phyloP scores from a whole-genome alignment of 2,329 filamentous ascomycete genomes.

The Pezicula radicicola region DNA sequence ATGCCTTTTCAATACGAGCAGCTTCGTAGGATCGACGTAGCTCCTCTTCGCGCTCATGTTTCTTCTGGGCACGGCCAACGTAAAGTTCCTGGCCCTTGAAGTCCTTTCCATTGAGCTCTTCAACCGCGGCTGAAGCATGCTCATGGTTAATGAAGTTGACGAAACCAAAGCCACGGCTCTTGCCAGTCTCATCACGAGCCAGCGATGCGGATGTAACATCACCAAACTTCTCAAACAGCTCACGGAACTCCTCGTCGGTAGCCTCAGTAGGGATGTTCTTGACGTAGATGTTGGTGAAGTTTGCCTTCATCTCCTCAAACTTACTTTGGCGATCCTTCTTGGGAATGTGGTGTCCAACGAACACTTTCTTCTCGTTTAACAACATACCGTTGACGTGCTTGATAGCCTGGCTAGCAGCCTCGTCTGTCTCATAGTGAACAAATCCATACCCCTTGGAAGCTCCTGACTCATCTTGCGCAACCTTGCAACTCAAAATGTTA shows the following conservation, averaged over 20 bases:
- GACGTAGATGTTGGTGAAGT: conserved; percentile 99
- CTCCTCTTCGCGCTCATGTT: conserved; percentile 99
- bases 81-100: conserved; percentile 95
- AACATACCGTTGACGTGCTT: conserved; percentile 99
- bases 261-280: conserved; percentile 91
- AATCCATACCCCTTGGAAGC: conserved; percentile 99
- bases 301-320: conserved; percentile 99
- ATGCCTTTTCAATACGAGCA: conserved; percentile 95
- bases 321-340: conserved; percentile 99
- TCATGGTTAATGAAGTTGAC: conserved; percentile 96
- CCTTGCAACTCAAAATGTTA: conserved; percentile 99
- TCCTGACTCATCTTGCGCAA: conserved; percentile 93
- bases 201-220: conserved; percentile 95
- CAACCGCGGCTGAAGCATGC: conserved; percentile 79
- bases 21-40: conserved; percentile 98
- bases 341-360: conserved; percentile 97
- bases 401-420: conserved; percentile 94
- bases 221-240: conserved; percentile 87
- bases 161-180: conserved; percentile 94
- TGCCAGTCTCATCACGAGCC: conserved; percentile 82
- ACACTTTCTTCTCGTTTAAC: conserved; percentile 99
- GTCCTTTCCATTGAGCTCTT: conserved; percentile 87
- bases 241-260: conserved; percentile 90
- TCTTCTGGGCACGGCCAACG: conserved; percentile 98
- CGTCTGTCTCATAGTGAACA: conserved; percentile 99